Conservation (phyloP, 768 basidiomycete genomes). For the Phanerochaete sordida region DNA sequence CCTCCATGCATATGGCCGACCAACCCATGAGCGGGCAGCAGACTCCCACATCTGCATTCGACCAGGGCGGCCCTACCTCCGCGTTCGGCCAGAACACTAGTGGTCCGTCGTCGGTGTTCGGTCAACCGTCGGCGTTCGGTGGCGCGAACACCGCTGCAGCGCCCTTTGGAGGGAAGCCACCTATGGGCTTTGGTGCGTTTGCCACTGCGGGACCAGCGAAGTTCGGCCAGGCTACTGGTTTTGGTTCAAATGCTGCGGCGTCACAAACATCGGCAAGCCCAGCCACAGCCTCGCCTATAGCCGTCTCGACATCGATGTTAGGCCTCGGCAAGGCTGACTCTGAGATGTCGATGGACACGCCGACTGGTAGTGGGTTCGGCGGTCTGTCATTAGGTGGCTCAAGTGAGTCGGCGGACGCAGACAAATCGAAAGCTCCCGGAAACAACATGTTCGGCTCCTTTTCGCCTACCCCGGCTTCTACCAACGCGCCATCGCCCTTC, state of each 20-base stretch:
- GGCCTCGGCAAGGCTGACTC: conserved; percentile 8
- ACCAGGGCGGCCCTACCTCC: neutral
- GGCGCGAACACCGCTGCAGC: neutral
- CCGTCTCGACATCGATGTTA: conserved; percentile 7
- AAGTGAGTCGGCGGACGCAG: neutral
- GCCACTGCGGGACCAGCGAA: conserved; percentile 17
- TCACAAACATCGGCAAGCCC: conserved; percentile 7
- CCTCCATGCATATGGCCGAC: neutral
- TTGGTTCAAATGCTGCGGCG: conserved; percentile 6
- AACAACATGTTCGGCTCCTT: conserved; percentile 25
- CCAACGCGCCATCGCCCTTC: conserved; percentile 5
- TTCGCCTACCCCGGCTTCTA: conserved; percentile 1
- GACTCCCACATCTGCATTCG: neutral
- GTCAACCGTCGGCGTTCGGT: conserved; percentile 8
- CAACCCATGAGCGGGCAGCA: neutral
- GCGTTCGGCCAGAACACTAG: conserved; percentile 17
- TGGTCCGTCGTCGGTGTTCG: conserved; percentile 12
- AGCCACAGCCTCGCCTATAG: conserved; percentile 8
- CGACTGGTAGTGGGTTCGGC: conserved; percentile 19
- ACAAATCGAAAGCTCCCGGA: conserved; percentile 15
- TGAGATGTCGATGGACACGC: conserved; percentile 17
- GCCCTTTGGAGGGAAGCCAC: conserved; percentile 9
- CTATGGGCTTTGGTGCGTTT: conserved; percentile 23
- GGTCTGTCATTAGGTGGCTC: conserved; percentile 23
- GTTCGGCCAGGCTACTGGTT: conserved; percentile 22